Conservation (phyloP, 106 monocot genomes). For the Phalaenopsis equestris region DNA sequence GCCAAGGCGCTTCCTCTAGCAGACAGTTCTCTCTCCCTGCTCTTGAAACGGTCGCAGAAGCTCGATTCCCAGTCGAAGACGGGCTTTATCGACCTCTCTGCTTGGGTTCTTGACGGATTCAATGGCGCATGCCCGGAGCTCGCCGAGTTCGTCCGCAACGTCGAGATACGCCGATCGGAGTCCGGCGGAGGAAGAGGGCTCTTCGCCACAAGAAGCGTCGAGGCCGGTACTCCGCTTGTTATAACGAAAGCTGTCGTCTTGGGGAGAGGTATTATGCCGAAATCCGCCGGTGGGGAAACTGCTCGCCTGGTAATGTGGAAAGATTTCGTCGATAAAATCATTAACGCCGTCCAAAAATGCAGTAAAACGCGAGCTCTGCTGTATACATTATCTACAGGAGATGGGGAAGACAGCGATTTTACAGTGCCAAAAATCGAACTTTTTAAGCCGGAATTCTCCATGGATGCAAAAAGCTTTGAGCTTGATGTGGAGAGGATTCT, state of each 20-base stretch:
- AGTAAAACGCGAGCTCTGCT: conserved; percentile 33
- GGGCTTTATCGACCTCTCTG: conserved; percentile 62
- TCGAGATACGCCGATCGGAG: conserved; percentile 54
- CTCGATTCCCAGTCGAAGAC: conserved; percentile 59
- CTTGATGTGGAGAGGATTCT: conserved; percentile 47
- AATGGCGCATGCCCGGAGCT: conserved; percentile 55
- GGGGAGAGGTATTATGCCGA: conserved; percentile 59
- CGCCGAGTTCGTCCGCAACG: conserved; percentile 68
- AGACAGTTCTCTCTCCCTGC: conserved; percentile 14
- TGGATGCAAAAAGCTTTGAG: background rate
- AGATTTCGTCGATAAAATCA: conserved; percentile 61
- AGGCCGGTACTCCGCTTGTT: conserved; percentile 56
- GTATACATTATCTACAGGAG: conserved; percentile 50
- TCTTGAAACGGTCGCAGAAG: conserved; percentile 35
- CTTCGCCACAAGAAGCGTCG: conserved; percentile 54
- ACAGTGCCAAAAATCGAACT: conserved; percentile 45
- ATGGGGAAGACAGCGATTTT: conserved; percentile 16
- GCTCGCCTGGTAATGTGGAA: conserved; percentile 85
- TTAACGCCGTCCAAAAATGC: conserved; percentile 38
- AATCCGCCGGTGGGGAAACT: conserved; percentile 9
- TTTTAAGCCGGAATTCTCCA: conserved; percentile 32
- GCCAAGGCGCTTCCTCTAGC: conserved; percentile 12
- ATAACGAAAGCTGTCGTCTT: conserved; percentile 60
- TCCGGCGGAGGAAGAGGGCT: conserved; percentile 51
- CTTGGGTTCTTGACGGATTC: conserved; percentile 59